These are phyloP conservation scores for Kuraishia hungarica DNA, from an alignment of 805 yeast genomes.

Conservation along the genomic window DNA sequence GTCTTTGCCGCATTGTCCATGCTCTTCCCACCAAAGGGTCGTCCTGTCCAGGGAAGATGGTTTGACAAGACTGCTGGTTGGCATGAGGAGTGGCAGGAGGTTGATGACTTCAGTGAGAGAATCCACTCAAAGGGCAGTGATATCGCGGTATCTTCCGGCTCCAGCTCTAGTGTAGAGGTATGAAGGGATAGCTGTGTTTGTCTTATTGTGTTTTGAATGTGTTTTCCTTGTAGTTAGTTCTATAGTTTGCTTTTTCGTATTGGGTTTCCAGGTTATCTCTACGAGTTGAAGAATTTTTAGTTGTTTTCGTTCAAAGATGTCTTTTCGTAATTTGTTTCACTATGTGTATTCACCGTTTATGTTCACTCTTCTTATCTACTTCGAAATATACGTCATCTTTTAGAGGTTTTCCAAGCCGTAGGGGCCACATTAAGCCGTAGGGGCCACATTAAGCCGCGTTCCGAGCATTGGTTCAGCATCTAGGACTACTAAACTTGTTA, in stretches of 20 bases:
- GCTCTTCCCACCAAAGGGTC: constrained; percentile 40
- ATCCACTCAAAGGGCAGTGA: neutral
- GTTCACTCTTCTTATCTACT: no score
- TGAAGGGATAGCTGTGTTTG: no score
- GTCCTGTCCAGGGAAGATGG: constrained; percentile 20
- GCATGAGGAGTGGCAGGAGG: constrained; percentile 55
- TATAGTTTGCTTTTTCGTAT: no score
- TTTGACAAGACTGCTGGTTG: constrained; percentile 27
- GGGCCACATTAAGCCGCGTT: no score
- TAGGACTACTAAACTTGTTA: no score
- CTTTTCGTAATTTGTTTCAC: no score
- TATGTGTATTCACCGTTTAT: neutral
- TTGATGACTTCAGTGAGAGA: constrained; percentile 47
- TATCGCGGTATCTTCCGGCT: neutral
- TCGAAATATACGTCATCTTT: no score
- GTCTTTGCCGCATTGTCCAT: constrained; percentile 46
- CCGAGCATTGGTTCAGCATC: no score
- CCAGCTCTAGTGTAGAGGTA: neutral
- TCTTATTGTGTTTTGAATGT: no score
- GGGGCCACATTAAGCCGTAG: no score
- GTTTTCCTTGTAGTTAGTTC: neutral
- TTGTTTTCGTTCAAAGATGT: neutral
- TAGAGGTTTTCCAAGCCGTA: no score
- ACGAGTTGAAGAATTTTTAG: no score
- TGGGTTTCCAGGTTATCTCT: neutral